A percentile compares a stretch with the other conserved stretches of the same genome.
phyloP scores from a whole-genome alignment of 805 yeast species.

The Wickerhamiella galacta region DNA sequence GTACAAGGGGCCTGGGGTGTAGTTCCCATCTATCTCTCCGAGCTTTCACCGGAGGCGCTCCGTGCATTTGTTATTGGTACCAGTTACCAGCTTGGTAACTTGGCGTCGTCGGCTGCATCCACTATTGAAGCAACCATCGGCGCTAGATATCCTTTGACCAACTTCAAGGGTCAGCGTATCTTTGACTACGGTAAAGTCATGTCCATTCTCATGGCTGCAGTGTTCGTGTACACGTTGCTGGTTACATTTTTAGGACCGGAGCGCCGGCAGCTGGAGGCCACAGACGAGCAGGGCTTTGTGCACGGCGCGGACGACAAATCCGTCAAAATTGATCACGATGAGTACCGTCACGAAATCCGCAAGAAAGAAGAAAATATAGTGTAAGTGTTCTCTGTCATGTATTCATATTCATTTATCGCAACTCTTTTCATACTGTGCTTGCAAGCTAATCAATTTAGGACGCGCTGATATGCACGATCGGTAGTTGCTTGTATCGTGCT shows the following conservation, averaged over 20 bases:
- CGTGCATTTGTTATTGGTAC: conserved; percentile 46
- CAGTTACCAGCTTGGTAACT: conserved; percentile 55
- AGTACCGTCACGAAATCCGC: background rate
- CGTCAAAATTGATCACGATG: conserved; percentile 1
- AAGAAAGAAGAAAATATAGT: background rate
- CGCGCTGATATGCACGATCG: too few relatives aligned
- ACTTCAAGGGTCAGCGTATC: conserved; percentile 19
- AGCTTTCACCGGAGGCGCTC: conserved; percentile 47
- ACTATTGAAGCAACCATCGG: conserved; percentile 57
- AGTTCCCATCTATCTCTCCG: conserved; percentile 47
- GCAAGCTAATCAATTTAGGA: too few relatives aligned
- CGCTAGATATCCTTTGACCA: conserved; percentile 36
- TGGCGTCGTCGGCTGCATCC: conserved; percentile 53
- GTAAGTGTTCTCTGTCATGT: too few relatives aligned
- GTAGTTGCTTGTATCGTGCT: too few relatives aligned
- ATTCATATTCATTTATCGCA: too few relatives aligned
- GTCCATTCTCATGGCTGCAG: conserved; percentile 54
- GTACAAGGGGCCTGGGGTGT: conserved; percentile 69
- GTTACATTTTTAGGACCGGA: conserved; percentile 44
- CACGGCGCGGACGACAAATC: background rate
- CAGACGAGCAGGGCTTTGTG: background rate
- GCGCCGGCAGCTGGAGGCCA: conserved; percentile 12
- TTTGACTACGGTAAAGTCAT: conserved; percentile 55
- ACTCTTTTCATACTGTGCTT: too few relatives aligned
- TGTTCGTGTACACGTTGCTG: conserved; percentile 35